Percentiles rank a stretch among this genome's conserved stretches.
These are phyloP conservation scores for Phalaenopsis equestris DNA, from an alignment of 106 monocot genomes.

Conservation along the genomic window DNA sequence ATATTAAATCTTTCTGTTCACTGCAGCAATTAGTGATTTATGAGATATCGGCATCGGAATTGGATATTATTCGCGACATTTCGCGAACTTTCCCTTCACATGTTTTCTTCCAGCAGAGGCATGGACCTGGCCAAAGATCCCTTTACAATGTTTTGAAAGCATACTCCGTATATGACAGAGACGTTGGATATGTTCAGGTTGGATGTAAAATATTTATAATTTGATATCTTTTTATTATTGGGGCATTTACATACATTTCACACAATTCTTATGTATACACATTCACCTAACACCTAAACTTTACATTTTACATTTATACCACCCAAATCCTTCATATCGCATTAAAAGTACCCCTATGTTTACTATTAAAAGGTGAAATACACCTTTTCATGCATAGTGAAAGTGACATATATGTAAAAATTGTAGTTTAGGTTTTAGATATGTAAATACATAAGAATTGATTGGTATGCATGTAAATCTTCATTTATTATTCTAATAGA, in stretches of 20 bases:
- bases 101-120: conserved; percentile 94
- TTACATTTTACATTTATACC: no score
- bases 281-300: no score
- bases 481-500: background rate
- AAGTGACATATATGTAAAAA: no score
- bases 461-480: no score
- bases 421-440: no score
- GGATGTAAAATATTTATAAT: background rate
- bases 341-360: no score
- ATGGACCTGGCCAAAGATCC: conserved; percentile 96
- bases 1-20: background rate
- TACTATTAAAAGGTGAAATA: no score
- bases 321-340: no score
- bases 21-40: conserved; percentile 94
- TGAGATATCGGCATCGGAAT: conserved; percentile 89
- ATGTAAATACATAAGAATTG: no score
- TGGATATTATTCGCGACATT: conserved; percentile 98
- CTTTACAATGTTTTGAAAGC: conserved; percentile 96
- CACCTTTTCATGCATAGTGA: no score
- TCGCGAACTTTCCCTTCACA: conserved; percentile 96
- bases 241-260: no score
- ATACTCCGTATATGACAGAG: conserved; percentile 94
- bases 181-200: conserved; percentile 99
- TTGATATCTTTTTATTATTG: conserved; percentile 1
- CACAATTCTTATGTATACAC: no score